Evolutionary conservation across 169 alveolate genomes (phyloP).

Genomic region (Eimeria sp.): DNA sequence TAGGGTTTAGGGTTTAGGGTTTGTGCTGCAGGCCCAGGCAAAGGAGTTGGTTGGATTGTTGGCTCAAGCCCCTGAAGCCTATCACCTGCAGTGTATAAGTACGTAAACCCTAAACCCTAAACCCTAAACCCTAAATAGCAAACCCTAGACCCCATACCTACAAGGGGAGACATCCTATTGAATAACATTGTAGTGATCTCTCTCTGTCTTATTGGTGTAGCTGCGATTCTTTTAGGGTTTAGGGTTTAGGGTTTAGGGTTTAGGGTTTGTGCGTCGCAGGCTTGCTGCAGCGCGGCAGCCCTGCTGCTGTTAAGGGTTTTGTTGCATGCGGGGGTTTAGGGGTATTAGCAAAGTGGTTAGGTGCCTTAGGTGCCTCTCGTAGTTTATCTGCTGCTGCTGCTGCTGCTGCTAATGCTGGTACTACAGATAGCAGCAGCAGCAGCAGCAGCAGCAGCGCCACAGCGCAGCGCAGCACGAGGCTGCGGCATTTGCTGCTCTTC

Average conservation of each 20-base stretch:
- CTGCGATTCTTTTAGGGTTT: background rate
- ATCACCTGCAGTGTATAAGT: conserved; percentile 21
- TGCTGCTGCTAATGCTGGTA: background rate
- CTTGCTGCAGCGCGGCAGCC: conserved; percentile 8
- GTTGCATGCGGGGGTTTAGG: conserved; percentile 21
- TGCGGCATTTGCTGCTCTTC: conserved; percentile 20
- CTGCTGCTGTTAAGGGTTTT: background rate
- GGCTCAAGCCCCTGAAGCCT: conserved; percentile 26
- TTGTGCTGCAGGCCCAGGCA: conserved; percentile 12
- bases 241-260: conserved; percentile 49
- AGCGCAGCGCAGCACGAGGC: conserved; percentile 41
- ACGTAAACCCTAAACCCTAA: background rate
- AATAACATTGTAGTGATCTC: background rate
- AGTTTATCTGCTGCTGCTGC: conserved; percentile 33
- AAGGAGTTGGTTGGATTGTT: background rate
- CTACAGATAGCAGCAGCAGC: background rate
- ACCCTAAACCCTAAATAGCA: background rate
- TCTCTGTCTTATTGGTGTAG: background rate
- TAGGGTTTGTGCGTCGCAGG: conserved; percentile 10
- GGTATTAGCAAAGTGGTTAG: background rate
- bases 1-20: conserved; percentile 30
- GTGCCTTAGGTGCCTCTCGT: conserved; percentile 24
- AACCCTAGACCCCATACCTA: conserved; percentile 8
- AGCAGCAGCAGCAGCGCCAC: background rate
- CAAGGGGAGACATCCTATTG: background rate